Evolutionary conservation across 2,329 filamentous ascomycete genomes (phyloP).

Genomic region (Neopestalotiopsis sp.): DNA sequence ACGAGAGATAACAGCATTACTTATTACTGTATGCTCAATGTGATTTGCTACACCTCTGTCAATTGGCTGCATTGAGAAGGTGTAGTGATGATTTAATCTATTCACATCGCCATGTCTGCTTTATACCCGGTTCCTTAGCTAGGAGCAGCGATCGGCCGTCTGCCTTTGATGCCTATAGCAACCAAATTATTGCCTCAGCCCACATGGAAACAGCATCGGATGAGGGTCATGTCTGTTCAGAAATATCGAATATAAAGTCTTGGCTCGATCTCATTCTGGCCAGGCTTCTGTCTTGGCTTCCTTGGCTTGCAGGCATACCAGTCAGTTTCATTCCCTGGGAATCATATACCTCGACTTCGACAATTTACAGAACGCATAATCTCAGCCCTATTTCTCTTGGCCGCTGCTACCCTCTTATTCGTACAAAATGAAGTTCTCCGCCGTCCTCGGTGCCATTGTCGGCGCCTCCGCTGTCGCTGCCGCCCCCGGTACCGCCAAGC

Average conservation of each 20-base stretch:
- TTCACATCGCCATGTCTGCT: not conserved
- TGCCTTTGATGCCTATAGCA: not conserved
- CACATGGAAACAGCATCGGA: not conserved
- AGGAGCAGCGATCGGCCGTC: not conserved
- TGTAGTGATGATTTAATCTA: not conserved
- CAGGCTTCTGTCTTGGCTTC: conserved; percentile 1
- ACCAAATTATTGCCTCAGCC: not conserved
- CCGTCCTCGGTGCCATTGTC: conserved; percentile 40
- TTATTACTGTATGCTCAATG: not conserved
- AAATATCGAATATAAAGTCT: conserved; percentile 10
- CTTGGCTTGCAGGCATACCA: conserved; percentile 3
- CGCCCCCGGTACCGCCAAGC: conserved; percentile 49
- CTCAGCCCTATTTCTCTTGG: not conserved
- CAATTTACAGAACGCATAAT: not conserved
- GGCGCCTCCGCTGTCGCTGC: conserved; percentile 47
- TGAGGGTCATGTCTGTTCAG: not conserved
- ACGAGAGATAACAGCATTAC: not conserved
- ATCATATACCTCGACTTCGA: not conserved
- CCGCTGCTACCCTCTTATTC: not conserved
- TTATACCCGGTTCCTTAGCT: not conserved
- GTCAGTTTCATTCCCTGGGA: not conserved
- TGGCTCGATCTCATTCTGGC: not conserved
- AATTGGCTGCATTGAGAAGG: not conserved
- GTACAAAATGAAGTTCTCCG: conserved; percentile 52
- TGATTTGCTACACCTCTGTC: not conserved